Percentiles rank a stretch among this genome's conserved stretches.
phyloP scores from a whole-genome alignment of 768 basidiomycete species.

The Phanerochaete carnosa region DNA sequence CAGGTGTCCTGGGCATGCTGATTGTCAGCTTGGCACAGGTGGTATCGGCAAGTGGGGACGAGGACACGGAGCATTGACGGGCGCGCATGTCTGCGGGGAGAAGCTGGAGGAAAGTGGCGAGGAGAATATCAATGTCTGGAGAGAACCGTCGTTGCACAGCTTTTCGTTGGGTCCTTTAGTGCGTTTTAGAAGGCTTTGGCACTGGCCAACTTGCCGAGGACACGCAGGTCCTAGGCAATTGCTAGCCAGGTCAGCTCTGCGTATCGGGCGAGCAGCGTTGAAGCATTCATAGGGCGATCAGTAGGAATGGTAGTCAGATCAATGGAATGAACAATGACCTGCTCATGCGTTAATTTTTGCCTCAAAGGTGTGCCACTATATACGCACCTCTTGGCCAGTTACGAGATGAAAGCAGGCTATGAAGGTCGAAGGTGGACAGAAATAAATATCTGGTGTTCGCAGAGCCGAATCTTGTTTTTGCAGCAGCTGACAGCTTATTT shows the following conservation, averaged over 20 bases:
- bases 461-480: too few relatives aligned
- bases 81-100: slow-evolving; percentile 48
- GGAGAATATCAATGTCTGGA: slow-evolving; percentile 33
- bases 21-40: slow-evolving; percentile 39
- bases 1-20: slow-evolving; percentile 37
- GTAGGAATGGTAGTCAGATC: slow-evolving; percentile 38
- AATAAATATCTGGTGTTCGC: too few relatives aligned
- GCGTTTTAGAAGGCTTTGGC: slow-evolving; percentile 20
- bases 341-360: neutral
- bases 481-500: too few relatives aligned
- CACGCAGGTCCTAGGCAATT: slow-evolving; percentile 36
- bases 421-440: slow-evolving; percentile 40
- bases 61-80: slow-evolving; percentile 52
- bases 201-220: slow-evolving; percentile 27
- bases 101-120: slow-evolving; percentile 37
- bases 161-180: slow-evolving; percentile 25
- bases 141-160: slow-evolving; percentile 32
- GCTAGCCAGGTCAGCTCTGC: slow-evolving; percentile 47
- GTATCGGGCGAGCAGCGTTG: slow-evolving; percentile 39
- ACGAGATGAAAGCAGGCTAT: slow-evolving; percentile 35
- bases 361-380: neutral
- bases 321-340: slow-evolving; percentile 33
- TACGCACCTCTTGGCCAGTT: slow-evolving; percentile 35
- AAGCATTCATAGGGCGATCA: slow-evolving; percentile 32
- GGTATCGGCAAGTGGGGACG: slow-evolving; percentile 43